Percentiles rank a stretch among this genome's conserved stretches.
phyloP scores from a whole-genome alignment of 176 grass and related monocot genomes.

The Hyparrhenia diplandra region DNA sequence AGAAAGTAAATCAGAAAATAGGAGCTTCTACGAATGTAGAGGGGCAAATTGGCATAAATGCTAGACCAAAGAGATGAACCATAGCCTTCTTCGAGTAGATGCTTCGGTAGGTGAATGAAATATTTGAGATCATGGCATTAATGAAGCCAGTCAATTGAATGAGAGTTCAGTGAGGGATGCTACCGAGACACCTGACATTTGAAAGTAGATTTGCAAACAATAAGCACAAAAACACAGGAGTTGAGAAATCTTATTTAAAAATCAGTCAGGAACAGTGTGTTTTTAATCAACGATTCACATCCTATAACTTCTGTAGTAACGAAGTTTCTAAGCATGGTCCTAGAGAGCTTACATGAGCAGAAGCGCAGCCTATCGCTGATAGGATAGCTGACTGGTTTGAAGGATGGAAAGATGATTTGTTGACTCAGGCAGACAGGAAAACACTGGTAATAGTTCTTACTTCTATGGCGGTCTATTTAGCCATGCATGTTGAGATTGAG shows the following conservation, averaged over 20 bases:
- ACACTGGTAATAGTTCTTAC: too few relatives aligned
- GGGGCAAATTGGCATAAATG: constrained; percentile 1
- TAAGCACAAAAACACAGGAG: not conserved
- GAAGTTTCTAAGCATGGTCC: not conserved
- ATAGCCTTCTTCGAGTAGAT: constrained; percentile 99
- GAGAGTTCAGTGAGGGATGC: constrained; percentile 95
- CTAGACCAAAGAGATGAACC: constrained; percentile 42
- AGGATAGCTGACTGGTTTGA: not conserved
- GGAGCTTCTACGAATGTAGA: not conserved
- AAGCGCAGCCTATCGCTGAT: not conserved
- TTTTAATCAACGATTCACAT: not conserved
- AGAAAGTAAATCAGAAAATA: constrained; percentile 11
- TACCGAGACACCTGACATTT: constrained; percentile 85
- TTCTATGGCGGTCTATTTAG: too few relatives aligned
- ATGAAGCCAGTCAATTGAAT: constrained; percentile 97
- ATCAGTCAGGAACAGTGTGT: not conserved
- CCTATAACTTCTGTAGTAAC: not conserved
- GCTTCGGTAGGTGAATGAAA: constrained; percentile 98
- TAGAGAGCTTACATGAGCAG: not conserved
- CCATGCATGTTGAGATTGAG: not conserved
- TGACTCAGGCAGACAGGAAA: not conserved
- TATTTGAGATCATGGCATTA: constrained; percentile 97
- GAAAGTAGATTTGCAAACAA: not conserved
- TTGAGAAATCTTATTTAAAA: not conserved
- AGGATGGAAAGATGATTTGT: not conserved